A percentile compares a stretch with the other conserved stretches of the same genome.
Conservation (phyloP, 2,329 filamentous ascomycete genomes). For the Penicillium capsulatum region DNA sequence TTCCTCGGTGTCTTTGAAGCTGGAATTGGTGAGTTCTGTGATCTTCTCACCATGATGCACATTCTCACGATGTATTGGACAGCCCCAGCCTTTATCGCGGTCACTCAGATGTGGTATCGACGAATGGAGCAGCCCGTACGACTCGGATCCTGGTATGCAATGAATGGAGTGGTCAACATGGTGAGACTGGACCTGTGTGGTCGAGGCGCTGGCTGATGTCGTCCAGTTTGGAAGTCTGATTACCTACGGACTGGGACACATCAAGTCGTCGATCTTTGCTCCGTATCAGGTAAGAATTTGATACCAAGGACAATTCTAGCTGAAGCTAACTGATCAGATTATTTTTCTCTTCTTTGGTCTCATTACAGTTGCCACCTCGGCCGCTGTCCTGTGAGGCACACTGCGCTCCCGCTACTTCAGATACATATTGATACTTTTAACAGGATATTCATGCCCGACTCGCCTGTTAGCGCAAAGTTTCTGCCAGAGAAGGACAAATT, state of each 20-base stretch:
- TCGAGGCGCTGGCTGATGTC: too few species aligned
- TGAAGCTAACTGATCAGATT: too few species aligned
- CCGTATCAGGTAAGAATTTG: constrained; percentile 52
- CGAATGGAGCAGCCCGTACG: constrained; percentile 51
- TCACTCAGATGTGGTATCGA: constrained; percentile 56
- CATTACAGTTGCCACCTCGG: constrained; percentile 51
- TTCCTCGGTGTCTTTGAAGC: constrained; percentile 57
- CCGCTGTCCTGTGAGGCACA: constrained; percentile 45
- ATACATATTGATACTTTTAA: not conserved
- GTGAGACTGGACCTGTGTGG: too few species aligned
- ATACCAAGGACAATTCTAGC: too few species aligned
- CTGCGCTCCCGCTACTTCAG: too few species aligned
- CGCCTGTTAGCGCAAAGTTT: constrained; percentile 57
- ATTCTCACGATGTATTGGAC: too few species aligned
- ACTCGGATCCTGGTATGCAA: constrained; percentile 51
- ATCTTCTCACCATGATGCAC: too few species aligned
- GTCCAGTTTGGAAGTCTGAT: constrained; percentile 49
- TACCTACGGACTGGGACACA: constrained; percentile 52
- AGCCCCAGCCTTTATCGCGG: constrained; percentile 51
- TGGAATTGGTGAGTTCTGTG: constrained; percentile 30
- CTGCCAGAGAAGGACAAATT: constrained; percentile 54
- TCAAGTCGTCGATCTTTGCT: constrained; percentile 42
- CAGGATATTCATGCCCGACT: constrained; percentile 57
- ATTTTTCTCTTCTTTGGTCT: constrained; percentile 40
- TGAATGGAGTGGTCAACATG: constrained; percentile 55